These are phyloP conservation scores for Phlebiopsis gigantea DNA, from an alignment of 768 basidiomycete genomes.

Conservation along the genomic window DNA sequence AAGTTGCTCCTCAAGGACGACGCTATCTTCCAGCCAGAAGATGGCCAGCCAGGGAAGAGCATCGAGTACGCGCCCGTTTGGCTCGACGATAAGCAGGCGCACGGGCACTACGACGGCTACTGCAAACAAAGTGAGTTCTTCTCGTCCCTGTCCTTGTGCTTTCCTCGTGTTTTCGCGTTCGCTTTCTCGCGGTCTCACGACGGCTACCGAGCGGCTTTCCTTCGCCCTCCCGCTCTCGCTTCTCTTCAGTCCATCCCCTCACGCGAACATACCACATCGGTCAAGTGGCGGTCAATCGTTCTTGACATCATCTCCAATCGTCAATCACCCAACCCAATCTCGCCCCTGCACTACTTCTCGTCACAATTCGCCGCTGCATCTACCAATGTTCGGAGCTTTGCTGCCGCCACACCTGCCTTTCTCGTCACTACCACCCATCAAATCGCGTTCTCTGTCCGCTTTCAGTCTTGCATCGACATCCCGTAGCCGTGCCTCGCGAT, in stretches of 20 bases:
- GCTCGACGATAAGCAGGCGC: slow-evolving; percentile 84
- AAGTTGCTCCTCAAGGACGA: slow-evolving; percentile 52
- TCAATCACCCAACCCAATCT: not conserved
- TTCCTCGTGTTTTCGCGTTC: slow-evolving; percentile 4
- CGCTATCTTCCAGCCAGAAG: slow-evolving; percentile 39
- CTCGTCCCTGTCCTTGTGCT: slow-evolving; percentile 2
- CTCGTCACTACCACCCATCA: slow-evolving; percentile 1
- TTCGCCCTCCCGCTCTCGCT: not conserved
- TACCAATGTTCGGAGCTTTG: not conserved
- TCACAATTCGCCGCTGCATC: slow-evolving; percentile 1
- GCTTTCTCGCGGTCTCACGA: not conserved
- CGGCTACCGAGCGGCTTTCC: not conserved
- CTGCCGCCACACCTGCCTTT: slow-evolving; percentile 3
- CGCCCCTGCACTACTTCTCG: no score
- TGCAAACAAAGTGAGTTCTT: slow-evolving; percentile 86
- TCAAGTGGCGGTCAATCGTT: not conserved
- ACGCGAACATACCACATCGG: not conserved
- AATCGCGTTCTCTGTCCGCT: not conserved
- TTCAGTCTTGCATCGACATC: not conserved
- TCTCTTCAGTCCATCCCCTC: not conserved
- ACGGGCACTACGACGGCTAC: slow-evolving; percentile 95
- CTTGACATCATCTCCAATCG: slow-evolving; percentile 1
- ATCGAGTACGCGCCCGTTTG: slow-evolving; percentile 86
- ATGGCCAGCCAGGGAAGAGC: slow-evolving; percentile 36
- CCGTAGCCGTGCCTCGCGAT: not conserved